A percentile compares a stretch with the other conserved stretches of the same genome.
Conservation (phyloP, 2,329 filamentous ascomycete species). For the Nakataea oryzae region DNA sequence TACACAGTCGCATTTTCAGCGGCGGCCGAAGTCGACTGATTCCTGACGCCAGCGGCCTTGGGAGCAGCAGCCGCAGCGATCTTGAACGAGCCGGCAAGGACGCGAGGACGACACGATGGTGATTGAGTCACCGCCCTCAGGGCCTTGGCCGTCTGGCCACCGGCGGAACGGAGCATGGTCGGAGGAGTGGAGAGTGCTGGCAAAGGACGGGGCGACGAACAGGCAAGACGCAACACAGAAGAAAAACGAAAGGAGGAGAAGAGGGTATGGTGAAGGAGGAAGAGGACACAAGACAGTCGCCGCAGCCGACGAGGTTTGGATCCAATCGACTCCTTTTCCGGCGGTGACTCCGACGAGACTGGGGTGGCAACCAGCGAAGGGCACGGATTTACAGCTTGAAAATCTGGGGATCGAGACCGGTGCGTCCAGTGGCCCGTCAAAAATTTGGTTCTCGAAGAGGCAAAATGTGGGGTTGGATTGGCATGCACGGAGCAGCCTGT, state of each 20-base stretch:
- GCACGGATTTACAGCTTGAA: not conserved
- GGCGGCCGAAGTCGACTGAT: conserved; percentile 39
- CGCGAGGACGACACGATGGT: conserved; percentile 23
- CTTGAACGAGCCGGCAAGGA: conserved; percentile 24
- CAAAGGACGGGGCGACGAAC: not conserved
- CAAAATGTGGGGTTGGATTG: not conserved
- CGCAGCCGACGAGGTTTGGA: not conserved
- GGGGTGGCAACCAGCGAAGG: not conserved
- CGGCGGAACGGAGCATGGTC: conserved; percentile 33
- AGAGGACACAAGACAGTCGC: not conserved
- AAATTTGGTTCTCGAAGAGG: not conserved
- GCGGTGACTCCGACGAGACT: not conserved
- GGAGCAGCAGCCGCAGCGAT: conserved; percentile 23
- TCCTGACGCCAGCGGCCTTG: conserved; percentile 32
- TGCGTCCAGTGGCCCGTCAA: not conserved
- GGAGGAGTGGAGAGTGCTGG: not conserved
- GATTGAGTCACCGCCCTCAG: conserved; percentile 29
- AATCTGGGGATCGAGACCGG: not conserved
- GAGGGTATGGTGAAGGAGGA: not conserved
- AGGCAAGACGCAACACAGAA: not conserved
- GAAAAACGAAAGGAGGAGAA: not conserved
- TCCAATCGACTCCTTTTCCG: not conserved
- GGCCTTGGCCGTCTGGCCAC: conserved; percentile 35
- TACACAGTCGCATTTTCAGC: conserved; percentile 41
- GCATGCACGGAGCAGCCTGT: not conserved